A percentile compares a stretch with the other conserved stretches of the same genome.
phyloP scores from a whole-genome alignment of 768 basidiomycete species.

The Boletus rubescentipes region DNA sequence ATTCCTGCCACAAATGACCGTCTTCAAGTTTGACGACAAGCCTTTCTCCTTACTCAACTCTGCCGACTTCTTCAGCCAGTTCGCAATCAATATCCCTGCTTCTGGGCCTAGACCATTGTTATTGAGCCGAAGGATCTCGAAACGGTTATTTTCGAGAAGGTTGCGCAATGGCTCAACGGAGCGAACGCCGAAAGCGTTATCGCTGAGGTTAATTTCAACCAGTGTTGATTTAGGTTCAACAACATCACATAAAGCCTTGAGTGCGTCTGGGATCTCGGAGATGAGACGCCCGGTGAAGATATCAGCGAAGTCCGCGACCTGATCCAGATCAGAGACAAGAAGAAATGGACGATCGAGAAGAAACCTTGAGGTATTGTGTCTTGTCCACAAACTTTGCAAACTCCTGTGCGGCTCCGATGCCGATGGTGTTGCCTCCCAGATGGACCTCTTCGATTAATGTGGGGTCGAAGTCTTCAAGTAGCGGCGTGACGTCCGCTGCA shows the following conservation, averaged over 20 bases:
- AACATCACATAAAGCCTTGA: constrained; percentile 85
- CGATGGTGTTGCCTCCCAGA: constrained; percentile 92
- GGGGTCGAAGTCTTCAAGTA: constrained; percentile 64
- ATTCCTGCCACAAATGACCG: constrained; percentile 91
- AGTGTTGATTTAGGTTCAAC: constrained; percentile 79
- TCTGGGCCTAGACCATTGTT: constrained; percentile 96
- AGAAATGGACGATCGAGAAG: background rate
- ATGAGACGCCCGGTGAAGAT: constrained; percentile 98
- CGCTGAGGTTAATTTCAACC: constrained; percentile 85
- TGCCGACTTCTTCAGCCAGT: constrained; percentile 79
- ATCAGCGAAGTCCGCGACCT: constrained; percentile 96
- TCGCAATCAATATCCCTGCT: constrained; percentile 83
- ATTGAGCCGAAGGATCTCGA: constrained; percentile 82
- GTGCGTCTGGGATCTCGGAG: constrained; percentile 88
- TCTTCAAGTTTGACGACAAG: constrained; percentile 67
- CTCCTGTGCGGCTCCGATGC: constrained; percentile 84
- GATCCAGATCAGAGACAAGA: constrained; percentile 3
- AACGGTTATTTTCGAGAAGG: constrained; percentile 80
- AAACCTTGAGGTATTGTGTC: constrained; percentile 69
- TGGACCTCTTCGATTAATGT: constrained; percentile 80
- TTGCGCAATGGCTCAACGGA: constrained; percentile 92
- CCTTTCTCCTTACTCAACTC: constrained; percentile 63
- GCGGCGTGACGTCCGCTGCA: constrained; percentile 70
- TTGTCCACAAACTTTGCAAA: constrained; percentile 76
- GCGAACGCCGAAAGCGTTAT: constrained; percentile 96